Base-by-base conservation (phyloP, 768 basidiomycete genomes). In the Termitomyces sp. region DNA sequence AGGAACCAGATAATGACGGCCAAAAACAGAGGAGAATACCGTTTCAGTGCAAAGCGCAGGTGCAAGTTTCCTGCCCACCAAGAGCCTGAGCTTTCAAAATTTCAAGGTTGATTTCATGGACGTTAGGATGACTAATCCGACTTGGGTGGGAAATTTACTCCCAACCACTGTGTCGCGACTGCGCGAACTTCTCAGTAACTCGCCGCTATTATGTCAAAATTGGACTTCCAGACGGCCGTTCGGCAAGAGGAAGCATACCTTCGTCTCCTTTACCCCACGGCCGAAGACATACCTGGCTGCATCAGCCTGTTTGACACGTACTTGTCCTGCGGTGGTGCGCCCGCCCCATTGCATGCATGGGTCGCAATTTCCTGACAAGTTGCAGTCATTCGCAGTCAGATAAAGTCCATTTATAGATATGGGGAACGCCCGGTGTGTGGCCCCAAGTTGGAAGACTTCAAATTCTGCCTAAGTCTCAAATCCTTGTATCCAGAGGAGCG, bases 381-480 rank as follows among this genome's bases (percentile, higher is more conserved):
- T 59, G 42, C 46, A 96, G 95, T 85, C 52, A 78, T 95, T 36
- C 84, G 86, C 41, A 81, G 84, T 20, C 96, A 98, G 72, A 71
- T 94, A 51, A 89, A 87, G 66, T 87, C 89, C 2, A 73, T 98
- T 55, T 98, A 98, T 73, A 84, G 96, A 68, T 86, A 88, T 64
- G 96, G 96, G 7, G 74, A 83, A 58, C 81, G 85, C 57, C 77
- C 82, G 0, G 82, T 85, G 56, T 98, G 95, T 73, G 77, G 76
- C 0, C 78, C 79, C 47, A 95, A 96, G 70, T 80, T 87, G 68
- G 87, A 93, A 58, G 95, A 96, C 66, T 95, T 96, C 81, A 97
- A 97, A 73, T 96, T 91, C 72, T 99, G 96, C 74, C 76, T 96
- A 77, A 88, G 86, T 60, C 75, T 89, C 61, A 96, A 94, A 72